A percentile compares a stretch with the other conserved stretches of the same genome.
These are phyloP conservation scores for Fagopyrum homotropicum DNA, from an alignment of 148 eudicot species.

Conservation along the genomic window DNA sequence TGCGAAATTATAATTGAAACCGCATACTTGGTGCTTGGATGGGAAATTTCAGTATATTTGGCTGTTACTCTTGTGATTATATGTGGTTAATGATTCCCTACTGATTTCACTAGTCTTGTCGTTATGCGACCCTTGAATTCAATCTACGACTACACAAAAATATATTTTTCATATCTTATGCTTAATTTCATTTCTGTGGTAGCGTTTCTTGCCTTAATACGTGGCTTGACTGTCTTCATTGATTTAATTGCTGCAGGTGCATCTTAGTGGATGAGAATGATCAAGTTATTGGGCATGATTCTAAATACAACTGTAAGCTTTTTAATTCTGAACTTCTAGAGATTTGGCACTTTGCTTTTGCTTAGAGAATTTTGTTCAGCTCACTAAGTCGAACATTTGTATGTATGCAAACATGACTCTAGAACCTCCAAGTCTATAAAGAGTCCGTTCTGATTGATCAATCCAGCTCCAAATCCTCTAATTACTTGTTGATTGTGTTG, in stretches of 20 bases:
- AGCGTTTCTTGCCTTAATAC: background rate
- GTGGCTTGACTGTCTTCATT: background rate
- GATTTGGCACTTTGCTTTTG: background rate
- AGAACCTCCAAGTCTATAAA: background rate
- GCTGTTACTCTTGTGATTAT: too few species aligned
- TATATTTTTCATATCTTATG: background rate
- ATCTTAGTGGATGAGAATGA: too few species aligned
- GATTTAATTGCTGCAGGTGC: conserved; percentile 51
- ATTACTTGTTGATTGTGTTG: too few species aligned
- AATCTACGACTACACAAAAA: background rate
- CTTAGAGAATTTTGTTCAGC: background rate
- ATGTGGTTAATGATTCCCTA: too few species aligned
- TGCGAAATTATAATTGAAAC: too few species aligned
- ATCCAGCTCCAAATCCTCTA: too few species aligned
- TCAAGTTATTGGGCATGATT: conserved; percentile 78
- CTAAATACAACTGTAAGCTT: conserved; percentile 93
- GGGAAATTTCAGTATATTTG: too few species aligned
- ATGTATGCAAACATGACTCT: background rate
- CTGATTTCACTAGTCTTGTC: background rate
- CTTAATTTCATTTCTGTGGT: background rate
- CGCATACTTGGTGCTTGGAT: too few species aligned
- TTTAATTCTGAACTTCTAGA: background rate
- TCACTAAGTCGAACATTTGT: background rate
- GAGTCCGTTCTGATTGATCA: too few species aligned
- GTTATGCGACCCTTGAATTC: background rate